These are phyloP conservation scores for Leucaena leucocephala DNA, from an alignment of 306 rosid species.

Conservation along the genomic window DNA sequence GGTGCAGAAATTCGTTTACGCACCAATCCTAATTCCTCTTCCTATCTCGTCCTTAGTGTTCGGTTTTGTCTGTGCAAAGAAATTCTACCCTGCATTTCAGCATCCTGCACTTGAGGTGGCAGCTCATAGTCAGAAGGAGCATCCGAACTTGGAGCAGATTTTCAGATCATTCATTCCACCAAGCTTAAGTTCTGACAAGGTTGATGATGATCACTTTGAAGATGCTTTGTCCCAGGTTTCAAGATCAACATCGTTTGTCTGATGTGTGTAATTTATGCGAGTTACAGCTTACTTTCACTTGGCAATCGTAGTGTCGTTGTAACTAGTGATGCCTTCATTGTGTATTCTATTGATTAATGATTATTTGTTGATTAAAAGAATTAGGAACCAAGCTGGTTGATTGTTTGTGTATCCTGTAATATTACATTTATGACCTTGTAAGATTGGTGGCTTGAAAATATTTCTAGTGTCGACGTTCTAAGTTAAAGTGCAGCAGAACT, in stretches of 20 bases:
- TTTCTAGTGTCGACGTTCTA: neutral
- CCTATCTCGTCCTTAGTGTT: conserved; percentile 63
- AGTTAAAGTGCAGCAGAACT: neutral
- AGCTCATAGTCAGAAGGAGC: conserved; percentile 50
- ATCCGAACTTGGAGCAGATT: conserved; percentile 72
- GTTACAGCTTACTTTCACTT: conserved; percentile 20
- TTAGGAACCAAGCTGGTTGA: conserved; percentile 38
- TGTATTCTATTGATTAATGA: conserved; percentile 32
- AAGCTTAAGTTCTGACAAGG: conserved; percentile 75
- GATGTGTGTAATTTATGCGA: conserved; percentile 28
- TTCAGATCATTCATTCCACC: conserved; percentile 71
- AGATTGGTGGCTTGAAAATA: conserved; percentile 32
- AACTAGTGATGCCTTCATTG: neutral
- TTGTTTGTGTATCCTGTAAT: conserved; percentile 11
- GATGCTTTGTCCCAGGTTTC: conserved; percentile 79
- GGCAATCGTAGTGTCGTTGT: conserved; percentile 30
- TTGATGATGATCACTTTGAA: conserved; percentile 65
- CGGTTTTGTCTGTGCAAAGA: conserved; percentile 53
- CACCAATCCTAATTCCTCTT: conserved; percentile 62
- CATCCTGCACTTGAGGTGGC: conserved; percentile 67
- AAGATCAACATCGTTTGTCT: conserved; percentile 56
- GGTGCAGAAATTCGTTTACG: conserved; percentile 55
- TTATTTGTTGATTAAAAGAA: conserved; percentile 44
- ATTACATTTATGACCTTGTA: neutral
- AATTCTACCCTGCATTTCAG: conserved; percentile 67